Evolutionary conservation across 768 basidiomycete species (phyloP).

Genomic region (Termitomyces sp.): DNA sequence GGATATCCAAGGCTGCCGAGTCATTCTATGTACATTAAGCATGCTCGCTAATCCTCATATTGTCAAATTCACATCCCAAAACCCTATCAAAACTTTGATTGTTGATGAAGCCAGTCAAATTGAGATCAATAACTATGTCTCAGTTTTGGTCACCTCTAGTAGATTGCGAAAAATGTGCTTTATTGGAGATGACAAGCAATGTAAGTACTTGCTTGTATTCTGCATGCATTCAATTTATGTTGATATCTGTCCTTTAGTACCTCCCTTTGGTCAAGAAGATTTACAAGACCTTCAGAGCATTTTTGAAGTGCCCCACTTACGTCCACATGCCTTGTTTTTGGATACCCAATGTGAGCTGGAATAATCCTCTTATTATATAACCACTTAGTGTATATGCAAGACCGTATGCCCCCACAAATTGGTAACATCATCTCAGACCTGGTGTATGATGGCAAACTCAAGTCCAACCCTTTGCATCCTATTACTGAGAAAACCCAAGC

Average conservation of each 20-base stretch:
- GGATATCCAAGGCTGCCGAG: constrained; percentile 39
- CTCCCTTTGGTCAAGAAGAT: constrained; percentile 76
- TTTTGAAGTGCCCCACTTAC: constrained; percentile 71
- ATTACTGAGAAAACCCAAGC: constrained; percentile 40
- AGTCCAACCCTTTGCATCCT: constrained; percentile 49
- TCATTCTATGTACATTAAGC: constrained; percentile 73
- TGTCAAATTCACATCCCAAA: constrained; percentile 27
- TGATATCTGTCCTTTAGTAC: constrained; percentile 44
- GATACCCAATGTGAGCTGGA: constrained; percentile 67
- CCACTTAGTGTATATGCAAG: constrained; percentile 32
- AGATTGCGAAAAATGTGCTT: constrained; percentile 53
- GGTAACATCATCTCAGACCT: constrained; percentile 66
- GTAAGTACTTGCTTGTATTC: constrained; percentile 30
- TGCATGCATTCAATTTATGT: constrained; percentile 14
- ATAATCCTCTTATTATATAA: constrained; percentile 6
- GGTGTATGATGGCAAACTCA: constrained; percentile 61
- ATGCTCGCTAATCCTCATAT: constrained; percentile 58
- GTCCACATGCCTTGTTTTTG: constrained; percentile 47
- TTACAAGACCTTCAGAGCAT: constrained; percentile 64
- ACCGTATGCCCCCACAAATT: constrained; percentile 83
- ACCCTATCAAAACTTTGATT: constrained; percentile 49
- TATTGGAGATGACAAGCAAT: constrained; percentile 68
- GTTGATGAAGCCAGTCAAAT: constrained; percentile 71
- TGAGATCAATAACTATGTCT: constrained; percentile 51
- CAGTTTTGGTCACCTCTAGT: constrained; percentile 33